Conservation (phyloP, 176 grass and related monocot species). For the Oryza glaberrima region DNA sequence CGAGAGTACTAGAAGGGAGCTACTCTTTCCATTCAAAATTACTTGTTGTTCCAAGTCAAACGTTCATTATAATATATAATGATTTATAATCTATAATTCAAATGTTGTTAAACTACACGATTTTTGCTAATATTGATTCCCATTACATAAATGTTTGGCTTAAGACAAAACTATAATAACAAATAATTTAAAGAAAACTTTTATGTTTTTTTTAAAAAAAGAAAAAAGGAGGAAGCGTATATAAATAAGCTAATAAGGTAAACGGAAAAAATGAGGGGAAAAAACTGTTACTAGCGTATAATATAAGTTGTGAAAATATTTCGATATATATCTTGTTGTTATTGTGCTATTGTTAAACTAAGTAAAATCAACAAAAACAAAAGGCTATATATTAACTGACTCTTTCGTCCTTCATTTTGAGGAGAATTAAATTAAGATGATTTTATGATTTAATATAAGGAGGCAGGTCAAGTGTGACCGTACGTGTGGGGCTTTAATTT, state of each 20-base stretch:
- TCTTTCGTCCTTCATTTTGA: not conserved
- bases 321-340: not conserved
- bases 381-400: not conserved
- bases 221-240: too few relatives aligned
- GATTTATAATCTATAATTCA: too few relatives aligned
- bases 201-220: too few relatives aligned
- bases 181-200: too few relatives aligned
- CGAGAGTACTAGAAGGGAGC: not conserved
- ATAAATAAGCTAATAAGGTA: too few relatives aligned
- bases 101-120: too few relatives aligned
- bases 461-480: not conserved
- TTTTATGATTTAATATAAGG: not conserved
- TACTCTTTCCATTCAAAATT: too few relatives aligned
- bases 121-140: too few relatives aligned
- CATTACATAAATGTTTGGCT: too few relatives aligned
- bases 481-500: not conserved
- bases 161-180: too few relatives aligned
- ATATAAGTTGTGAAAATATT: not conserved
- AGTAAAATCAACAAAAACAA: not conserved
- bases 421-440: not conserved
- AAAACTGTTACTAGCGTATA: not conserved
- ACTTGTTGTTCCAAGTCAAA: too few relatives aligned
- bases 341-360: not conserved
- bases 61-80: too few relatives aligned
- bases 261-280: not conserved